phyloP scores from a whole-genome alignment of 164 flowering plant genomes.

The Aristolochia fimbriata region DNA sequence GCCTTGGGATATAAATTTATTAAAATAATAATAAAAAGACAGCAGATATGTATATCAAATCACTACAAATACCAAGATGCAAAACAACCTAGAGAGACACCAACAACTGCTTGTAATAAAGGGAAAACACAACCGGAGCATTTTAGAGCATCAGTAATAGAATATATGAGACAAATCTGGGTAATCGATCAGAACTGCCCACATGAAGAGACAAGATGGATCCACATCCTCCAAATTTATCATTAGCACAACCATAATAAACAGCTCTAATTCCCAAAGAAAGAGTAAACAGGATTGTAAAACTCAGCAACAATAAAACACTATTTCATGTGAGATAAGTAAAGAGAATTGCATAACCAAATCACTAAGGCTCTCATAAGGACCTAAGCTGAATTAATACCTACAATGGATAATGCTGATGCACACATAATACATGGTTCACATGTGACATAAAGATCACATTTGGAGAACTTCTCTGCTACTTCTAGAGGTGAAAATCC shows the following conservation, averaged over 20 bases:
- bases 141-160: not conserved
- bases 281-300: no score
- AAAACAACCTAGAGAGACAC: not conserved
- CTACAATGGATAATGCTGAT: slow-evolving; percentile 69
- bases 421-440: slow-evolving; percentile 99
- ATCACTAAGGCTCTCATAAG: not conserved
- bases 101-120: not conserved
- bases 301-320: no score
- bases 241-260: slow-evolving; percentile 87
- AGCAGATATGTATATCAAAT: no score
- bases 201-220: slow-evolving; percentile 75
- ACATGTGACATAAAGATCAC: slow-evolving; percentile 86
- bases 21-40: no score
- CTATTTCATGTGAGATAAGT: not conserved
- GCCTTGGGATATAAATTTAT: no score
- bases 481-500: slow-evolving; percentile 51
- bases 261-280: slow-evolving; percentile 37
- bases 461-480: slow-evolving; percentile 47
- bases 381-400: slow-evolving; percentile 19
- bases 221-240: slow-evolving; percentile 96
- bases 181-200: slow-evolving; percentile 18
- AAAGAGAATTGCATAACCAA: not conserved
- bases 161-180: slow-evolving; percentile 18
- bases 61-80: no score
- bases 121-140: not conserved